A percentile compares a stretch with the other conserved stretches of the same genome.
phyloP scores from a whole-genome alignment of 768 basidiomycete genomes.

The Russula emetica region DNA sequence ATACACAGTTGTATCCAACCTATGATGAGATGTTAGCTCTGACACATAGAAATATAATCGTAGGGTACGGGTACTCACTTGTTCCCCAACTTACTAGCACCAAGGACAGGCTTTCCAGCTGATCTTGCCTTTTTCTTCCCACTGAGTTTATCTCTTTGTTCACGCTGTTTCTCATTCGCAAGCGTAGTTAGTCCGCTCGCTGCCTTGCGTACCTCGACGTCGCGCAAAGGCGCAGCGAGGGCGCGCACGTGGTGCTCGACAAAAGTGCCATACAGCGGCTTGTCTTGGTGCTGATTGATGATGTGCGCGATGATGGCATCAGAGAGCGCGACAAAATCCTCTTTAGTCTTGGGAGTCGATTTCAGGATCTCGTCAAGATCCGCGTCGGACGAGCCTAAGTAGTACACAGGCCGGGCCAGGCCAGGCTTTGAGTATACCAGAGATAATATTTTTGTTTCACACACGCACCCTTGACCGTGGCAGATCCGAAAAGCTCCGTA shows the following conservation, averaged over 20 bases:
- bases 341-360: constrained; percentile 80
- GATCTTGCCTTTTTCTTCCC: constrained; percentile 88
- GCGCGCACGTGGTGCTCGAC: constrained; percentile 79
- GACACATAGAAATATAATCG: background rate
- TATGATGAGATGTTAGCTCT: constrained; percentile 32
- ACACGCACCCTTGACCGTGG: constrained; percentile 56
- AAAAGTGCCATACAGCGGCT: constrained; percentile 79
- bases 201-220: constrained; percentile 88
- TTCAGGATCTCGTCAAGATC: constrained; percentile 72
- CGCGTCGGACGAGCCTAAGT: constrained; percentile 57
- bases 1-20: constrained; percentile 75
- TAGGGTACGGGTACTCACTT: constrained; percentile 43
- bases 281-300: constrained; percentile 72
- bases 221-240: constrained; percentile 71
- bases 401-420: background rate
- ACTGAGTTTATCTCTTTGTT: constrained; percentile 75
- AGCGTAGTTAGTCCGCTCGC: constrained; percentile 79
- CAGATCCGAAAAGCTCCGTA: constrained; percentile 71
- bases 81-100: constrained; percentile 60
- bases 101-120: constrained; percentile 67
- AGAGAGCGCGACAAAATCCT: constrained; percentile 78
- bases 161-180: constrained; percentile 94
- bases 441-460: background rate
- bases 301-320: constrained; percentile 67
- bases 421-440: background rate